Evolutionary conservation across 768 basidiomycete genomes (phyloP), one percentile per base, ranked within the genome.

Genomic region (Cystofilobasidium ferigula): DNA sequence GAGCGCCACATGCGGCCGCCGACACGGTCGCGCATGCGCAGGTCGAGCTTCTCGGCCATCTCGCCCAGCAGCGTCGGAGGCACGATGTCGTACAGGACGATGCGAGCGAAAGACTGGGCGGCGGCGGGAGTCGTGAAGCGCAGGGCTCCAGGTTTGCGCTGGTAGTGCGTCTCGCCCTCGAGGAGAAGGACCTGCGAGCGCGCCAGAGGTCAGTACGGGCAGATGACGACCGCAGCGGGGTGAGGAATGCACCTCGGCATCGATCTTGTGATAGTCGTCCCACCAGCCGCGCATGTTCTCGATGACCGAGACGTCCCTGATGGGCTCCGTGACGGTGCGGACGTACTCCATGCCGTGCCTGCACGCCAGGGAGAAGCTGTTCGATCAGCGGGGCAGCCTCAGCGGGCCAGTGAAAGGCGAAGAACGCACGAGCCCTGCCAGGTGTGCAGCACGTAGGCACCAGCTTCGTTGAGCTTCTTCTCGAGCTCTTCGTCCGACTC

Each of bases 321-420:
- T 71, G 9, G 79, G 78, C 40, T 72, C 71, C 14, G 78, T 77
- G 38, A 80, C 78, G 24, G 77, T 76, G 70, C 80, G 79, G 28
- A 78, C 75, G 68, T 69, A 78, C 26, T 80, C 80, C 78, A 79
- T 77, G 22, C 78, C 76, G n/a, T 76, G 72, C 38, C 80, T 80
- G 61, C 20, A 45, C 26, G 24, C 64, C 48, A 69, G 53, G 24
- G 70, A 48, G 12, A 8, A 36, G 36, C 36, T 32, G 28, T 5
- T 58, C 22, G 47, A 22, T 40, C 3, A 57, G 56, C 30, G 16
- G 28, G 36, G 6, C 62, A n/a, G n/a, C 14, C 6, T 36, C 4
- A 20, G 12, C 45, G n/a, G 43, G 14, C 32, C 32, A 13, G 56
- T 7, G 3, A 51, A 26, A 9, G n/a, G 20, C 24, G 20, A 62